Evolutionary conservation across 306 rosid species (phyloP).

Genomic region (Myrica gale): DNA sequence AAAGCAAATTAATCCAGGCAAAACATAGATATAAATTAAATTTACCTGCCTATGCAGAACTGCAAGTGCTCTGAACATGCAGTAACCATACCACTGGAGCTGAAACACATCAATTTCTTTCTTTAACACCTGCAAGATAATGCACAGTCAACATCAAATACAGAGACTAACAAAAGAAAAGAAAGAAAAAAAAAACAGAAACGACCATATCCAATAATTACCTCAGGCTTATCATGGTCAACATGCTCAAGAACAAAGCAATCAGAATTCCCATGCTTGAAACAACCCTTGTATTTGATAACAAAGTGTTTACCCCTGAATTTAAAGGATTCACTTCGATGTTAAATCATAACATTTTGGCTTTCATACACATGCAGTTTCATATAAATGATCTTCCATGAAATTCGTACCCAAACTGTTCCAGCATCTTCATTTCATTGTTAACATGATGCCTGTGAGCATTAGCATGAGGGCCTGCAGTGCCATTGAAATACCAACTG

Average conservation of each 20-base stretch:
- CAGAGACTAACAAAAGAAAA: not conserved
- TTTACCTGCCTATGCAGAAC: constrained; percentile 83
- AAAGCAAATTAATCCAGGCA: not conserved
- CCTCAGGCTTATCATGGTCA: constrained; percentile 93
- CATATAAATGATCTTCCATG: not conserved
- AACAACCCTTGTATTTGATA: constrained; percentile 56
- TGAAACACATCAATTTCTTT: constrained; percentile 61
- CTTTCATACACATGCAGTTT: constrained; percentile 1
- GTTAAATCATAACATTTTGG: constrained; percentile 5
- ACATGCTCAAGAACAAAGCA: constrained; percentile 79
- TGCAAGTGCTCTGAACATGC: constrained; percentile 78
- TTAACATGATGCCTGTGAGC: constrained; percentile 56
- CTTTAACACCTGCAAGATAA: constrained; percentile 60
- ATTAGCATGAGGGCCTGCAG: constrained; percentile 63
- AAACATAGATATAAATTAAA: not conserved
- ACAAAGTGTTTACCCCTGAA: constrained; percentile 61
- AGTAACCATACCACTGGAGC: constrained; percentile 81
- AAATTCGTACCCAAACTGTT: constrained; percentile 65
- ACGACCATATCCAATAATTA: constrained; percentile 24
- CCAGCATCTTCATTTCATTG: constrained; percentile 68
- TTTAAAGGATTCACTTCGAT: constrained; percentile 20
- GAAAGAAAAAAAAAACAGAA: not conserved
- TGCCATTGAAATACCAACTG: constrained; percentile 19
- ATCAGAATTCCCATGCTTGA: constrained; percentile 44
- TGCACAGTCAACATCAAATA: constrained; percentile 19